Base-by-base conservation (phyloP, 2,329 filamentous ascomycete genomes). In the Teratosphaeria nubilosa region DNA sequence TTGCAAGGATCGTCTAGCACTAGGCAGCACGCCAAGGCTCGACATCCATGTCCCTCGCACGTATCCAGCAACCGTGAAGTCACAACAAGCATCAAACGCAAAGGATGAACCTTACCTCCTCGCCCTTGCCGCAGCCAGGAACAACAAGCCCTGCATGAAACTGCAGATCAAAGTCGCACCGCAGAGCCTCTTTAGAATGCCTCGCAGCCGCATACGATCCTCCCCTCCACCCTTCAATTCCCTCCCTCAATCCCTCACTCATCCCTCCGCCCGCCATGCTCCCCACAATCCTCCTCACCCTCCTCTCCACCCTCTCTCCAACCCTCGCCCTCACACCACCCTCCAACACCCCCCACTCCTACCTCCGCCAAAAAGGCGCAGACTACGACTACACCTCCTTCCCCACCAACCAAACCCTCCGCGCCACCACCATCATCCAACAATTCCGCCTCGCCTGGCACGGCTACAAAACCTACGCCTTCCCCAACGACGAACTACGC, bases 401-500 rank as follows among this genome's bases (percentile, higher is more conserved):
- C 54, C 30, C 34, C 24, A 37, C 51, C 16, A 45, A 56, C 54
- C 54, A 56, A 30, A 30, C 41, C 27, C 11, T n/a, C 10, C 54
- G 54, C 14, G 54, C 54, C 22, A 27, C 30, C 20, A 37, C 54
- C 11, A 24, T 56, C 10, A 51, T 56, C 24, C 30, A 59, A 57
- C 27, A 58, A 60, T 11, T 48, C 41, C n/a, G 41, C n/a, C 9
- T 48, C 41, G 41, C 41, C 9, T 97, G 94, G 92, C 74, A 77
- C 3, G 90, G 88, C 41, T 97, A 97, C 75, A 87, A 82, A 68
- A 78, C 84, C 60, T 80, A 85, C 65, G 92, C 91, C 13, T 94
- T 89, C 84, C 82, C 86, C 62, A 88, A 95, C 65, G 94, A 97
- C 69, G 92, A 97, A 75, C 75, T 97, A 14, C 80, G 76, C 51